Evolutionary conservation across 148 eudicot genomes (phyloP), one percentile per base, ranked within the genome.

Genomic region (Vaccinium macrocarpon): DNA sequence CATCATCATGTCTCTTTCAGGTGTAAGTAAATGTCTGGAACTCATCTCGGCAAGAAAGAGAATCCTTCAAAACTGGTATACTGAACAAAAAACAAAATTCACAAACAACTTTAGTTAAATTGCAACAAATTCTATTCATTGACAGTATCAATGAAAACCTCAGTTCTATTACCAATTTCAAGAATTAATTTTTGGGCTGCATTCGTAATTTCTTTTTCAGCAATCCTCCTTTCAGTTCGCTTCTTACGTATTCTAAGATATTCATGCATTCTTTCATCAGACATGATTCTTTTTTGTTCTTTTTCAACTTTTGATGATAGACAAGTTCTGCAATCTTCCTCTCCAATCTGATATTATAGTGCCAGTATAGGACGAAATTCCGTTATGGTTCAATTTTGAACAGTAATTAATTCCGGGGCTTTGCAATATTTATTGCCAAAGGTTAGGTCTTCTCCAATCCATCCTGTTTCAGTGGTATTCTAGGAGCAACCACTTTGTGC

Each of bases 1-100:
- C 77, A 66, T 32, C 80, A 46, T 80, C 56, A 8, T 88, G 76
- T 56, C 72, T 83, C 86, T 90, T 76, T 75, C 81, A 76, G 84
- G 52, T 75, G 85, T 78, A 32, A 53, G 82, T 9, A 80, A 27
- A n/a, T 80, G 57, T 32, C 87, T 81, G 4, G 89, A 85, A 86
- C 83, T 89, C 90, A 89, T 86, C 76, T 78, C 73, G 62, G 51
- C 82, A 6, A 2, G 12, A 23, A 23, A 48, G 14, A 1, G 52
- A 8, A 8, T 13, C 84, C 48, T 76, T 14, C n/a, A 57, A 25
- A 46, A 68, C 83, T 73, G 80, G 32, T 6, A 48, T 29, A 51
- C 15, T 1, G n/a, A 81, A 73, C 48, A 14, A 57, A 76, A 81
- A 61, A 59, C 72, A 83, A 59, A 8, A 0, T 83, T 76, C 25